Evolutionary conservation across 768 basidiomycete species (phyloP).

Genomic region (Amanita subjunquillea): DNA sequence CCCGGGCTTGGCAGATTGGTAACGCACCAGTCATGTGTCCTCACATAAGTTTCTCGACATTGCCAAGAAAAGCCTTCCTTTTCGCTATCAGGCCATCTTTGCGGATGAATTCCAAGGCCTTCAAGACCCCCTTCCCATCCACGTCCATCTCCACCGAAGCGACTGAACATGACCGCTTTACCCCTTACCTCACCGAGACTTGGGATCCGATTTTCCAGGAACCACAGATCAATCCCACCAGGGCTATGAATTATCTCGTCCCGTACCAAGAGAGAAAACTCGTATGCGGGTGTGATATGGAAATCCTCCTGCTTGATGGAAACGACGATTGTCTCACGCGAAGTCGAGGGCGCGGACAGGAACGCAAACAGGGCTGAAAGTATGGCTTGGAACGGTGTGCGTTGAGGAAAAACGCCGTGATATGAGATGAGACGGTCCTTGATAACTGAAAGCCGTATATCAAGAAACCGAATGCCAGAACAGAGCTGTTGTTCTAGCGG

Average conservation of each 20-base stretch:
- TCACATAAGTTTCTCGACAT: slow-evolving; percentile 56
- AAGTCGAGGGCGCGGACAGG: slow-evolving; percentile 45
- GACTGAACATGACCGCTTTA: slow-evolving; percentile 75
- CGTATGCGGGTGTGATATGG: slow-evolving; percentile 25
- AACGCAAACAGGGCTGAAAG: slow-evolving; percentile 52
- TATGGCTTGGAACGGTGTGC: slow-evolving; percentile 56
- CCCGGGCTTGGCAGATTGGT: too few relatives aligned
- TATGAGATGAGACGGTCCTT: slow-evolving; percentile 59
- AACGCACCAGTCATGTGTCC: slow-evolving; percentile 79
- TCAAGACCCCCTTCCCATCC: slow-evolving; percentile 63
- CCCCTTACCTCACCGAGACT: slow-evolving; percentile 77
- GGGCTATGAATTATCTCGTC: slow-evolving; percentile 50
- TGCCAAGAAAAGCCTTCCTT: slow-evolving; percentile 72
- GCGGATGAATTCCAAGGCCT: slow-evolving; percentile 82
- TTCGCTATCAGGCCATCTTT: slow-evolving; percentile 73
- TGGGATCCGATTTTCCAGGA: slow-evolving; percentile 72
- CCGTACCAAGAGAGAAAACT: slow-evolving; percentile 59
- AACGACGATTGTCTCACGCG: slow-evolving; percentile 70
- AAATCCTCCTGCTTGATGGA: slow-evolving; percentile 87
- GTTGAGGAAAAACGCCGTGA: slow-evolving; percentile 69
- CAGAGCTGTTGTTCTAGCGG: slow-evolving; percentile 60
- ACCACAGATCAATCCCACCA: slow-evolving; percentile 62
- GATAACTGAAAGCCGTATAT: slow-evolving; percentile 68
- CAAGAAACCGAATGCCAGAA: slow-evolving; percentile 73
- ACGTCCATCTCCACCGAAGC: slow-evolving; percentile 63